Percentiles rank a stretch among this genome's conserved stretches.
phyloP scores from a whole-genome alignment of 805 yeast species.

The Starmerella davenportii region DNA sequence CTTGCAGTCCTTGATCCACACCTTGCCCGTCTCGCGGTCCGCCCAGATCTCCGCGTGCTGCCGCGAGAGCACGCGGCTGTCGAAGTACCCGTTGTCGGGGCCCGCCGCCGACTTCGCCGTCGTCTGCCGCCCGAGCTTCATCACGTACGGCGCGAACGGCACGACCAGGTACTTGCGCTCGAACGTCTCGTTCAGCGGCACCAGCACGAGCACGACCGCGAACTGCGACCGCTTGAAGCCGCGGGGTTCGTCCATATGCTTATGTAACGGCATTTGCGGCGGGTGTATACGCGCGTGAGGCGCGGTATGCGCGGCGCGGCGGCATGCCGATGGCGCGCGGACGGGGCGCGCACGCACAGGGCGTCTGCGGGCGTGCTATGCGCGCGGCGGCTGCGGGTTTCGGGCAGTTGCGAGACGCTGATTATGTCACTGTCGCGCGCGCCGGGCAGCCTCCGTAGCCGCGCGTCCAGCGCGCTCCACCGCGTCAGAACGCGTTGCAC shows the following conservation, averaged over 20 bases:
- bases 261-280: too few species aligned
- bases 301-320: too few species aligned
- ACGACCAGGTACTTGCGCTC: conserved; percentile 60
- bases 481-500: too few species aligned
- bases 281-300: too few species aligned
- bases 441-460: too few species aligned
- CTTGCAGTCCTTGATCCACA: conserved; percentile 69
- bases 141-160: conserved; percentile 64
- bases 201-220: conserved; percentile 39
- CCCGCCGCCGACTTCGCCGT: conserved; percentile 34
- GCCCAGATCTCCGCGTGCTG: conserved; percentile 85
- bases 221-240: conserved; percentile 21
- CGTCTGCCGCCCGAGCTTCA: conserved; percentile 78
- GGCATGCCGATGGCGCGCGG: too few species aligned
- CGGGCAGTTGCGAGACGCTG: too few species aligned
- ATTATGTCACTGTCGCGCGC: too few species aligned
- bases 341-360: too few species aligned
- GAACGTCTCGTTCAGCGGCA: conserved; percentile 67
- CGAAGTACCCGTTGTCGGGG: conserved; percentile 78
- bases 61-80: conserved; percentile 78
- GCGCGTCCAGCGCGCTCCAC: too few species aligned
- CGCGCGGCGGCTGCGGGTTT: too few species aligned
- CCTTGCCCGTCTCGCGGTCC: conserved; percentile 41
- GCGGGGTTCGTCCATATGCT: conserved; percentile 2
- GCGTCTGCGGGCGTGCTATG: too few species aligned